Evolutionary conservation across 2,329 filamentous ascomycete species (phyloP), one percentile per base, ranked within the genome.

Genomic region (Ophiocordyceps unilateralis): DNA sequence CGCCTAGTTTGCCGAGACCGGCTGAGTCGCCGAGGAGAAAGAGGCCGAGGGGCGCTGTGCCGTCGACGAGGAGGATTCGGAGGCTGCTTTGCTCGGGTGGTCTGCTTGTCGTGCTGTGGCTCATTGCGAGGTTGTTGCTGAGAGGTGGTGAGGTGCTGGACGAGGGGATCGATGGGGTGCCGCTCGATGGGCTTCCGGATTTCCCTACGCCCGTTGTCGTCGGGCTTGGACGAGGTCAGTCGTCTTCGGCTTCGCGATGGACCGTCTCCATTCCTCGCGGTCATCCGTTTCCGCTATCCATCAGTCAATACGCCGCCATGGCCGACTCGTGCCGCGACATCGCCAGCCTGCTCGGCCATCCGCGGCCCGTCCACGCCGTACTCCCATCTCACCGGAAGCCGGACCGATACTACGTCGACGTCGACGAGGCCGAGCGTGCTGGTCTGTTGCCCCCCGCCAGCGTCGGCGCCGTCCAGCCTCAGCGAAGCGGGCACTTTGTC

Each of bases 251-350:
- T 42, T 66, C 76, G 11, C 80, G 74, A 56, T 93, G 86, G 86
- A 91, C 85, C 0, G 73, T 93, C 11, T 86, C 76, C 1, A 87
- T 93, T 32, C 85, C 85, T 1, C 66, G 70, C 7, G 69, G 69
- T 45, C 65, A 70, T 39, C 64, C 68, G 4, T 89, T 89, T 46
- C 85, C 85, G 1, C 59, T 91, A 2, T 60, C 68, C 0, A 70
- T 74, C 19, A 60, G 69, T 10, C 73, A 85, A 47, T 91, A 91
- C 54, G 60, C 68, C 14, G 73, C 80, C 37, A 79, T 93, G 46
- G 83, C 80, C 55, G 65, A 63, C 23, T 76, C 81, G 50, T 81
- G 80, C 41, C 70, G 69, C 46, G n/a, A n/a, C n/a, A n/a, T n/a
- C 74, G 23, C 23, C 11, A 26, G 23, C 11, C 11, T 26, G 23